A percentile compares a stretch with the other conserved stretches of the same genome.
These are phyloP conservation scores for Candida ovalis DNA, from an alignment of 805 yeast species.

Conservation along the genomic window DNA sequence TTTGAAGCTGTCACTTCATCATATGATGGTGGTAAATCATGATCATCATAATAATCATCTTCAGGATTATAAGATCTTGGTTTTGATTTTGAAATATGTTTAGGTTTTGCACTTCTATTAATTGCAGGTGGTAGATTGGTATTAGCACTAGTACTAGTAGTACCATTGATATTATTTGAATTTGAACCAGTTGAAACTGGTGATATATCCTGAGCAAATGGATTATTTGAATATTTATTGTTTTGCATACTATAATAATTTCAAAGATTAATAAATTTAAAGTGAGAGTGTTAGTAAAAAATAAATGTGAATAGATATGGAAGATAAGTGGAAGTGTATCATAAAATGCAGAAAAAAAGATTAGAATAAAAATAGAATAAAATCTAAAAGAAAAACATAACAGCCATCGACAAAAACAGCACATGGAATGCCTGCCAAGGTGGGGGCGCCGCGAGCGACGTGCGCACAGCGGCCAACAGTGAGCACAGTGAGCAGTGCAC, in stretches of 20 bases:
- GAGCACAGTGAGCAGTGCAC: too few species aligned
- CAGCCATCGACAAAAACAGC: too few species aligned
- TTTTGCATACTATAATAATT: conserved; percentile 5
- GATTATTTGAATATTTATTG: conserved; percentile 40
- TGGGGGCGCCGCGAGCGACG: too few species aligned
- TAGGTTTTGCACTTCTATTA: conserved; percentile 9
- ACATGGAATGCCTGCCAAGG: too few species aligned
- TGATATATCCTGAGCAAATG: conserved; percentile 47
- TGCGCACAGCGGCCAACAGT: too few species aligned
- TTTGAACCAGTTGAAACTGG: conserved; percentile 32
- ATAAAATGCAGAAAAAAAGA: too few species aligned
- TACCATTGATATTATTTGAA: not conserved
- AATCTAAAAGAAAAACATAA: too few species aligned
- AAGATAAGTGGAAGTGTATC: too few species aligned
- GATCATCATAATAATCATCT: conserved; percentile 20
- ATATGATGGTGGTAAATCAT: conserved; percentile 56
- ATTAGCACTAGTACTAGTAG: not conserved
- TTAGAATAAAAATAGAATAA: too few species aligned
- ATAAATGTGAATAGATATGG: not conserved
- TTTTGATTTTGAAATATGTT: not conserved
- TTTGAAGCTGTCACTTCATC: conserved; percentile 63
- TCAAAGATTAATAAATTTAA: not conserved
- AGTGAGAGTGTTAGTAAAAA: not conserved
- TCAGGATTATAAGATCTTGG: conserved; percentile 23
- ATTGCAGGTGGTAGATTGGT: conserved; percentile 1